These are phyloP conservation scores for Cucurbita ficifolia DNA, from an alignment of 306 rosid genomes.

Conservation along the genomic window DNA sequence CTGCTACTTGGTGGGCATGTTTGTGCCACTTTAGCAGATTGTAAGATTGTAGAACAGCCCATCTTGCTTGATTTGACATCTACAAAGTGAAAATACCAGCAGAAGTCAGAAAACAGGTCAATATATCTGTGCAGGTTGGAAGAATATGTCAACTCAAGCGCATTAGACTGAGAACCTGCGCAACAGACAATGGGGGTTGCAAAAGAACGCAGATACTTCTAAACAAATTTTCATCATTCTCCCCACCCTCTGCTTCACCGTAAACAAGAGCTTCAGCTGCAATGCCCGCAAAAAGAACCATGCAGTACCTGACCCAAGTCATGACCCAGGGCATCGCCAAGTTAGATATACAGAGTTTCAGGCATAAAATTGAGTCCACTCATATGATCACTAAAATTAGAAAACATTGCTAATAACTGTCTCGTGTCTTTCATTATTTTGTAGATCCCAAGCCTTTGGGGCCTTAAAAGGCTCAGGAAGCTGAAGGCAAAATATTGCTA, in stretches of 20 bases:
- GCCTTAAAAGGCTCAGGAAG: neutral
- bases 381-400: neutral
- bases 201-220: slow-evolving; percentile 61
- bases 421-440: neutral
- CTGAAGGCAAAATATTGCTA: neutral
- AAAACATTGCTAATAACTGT: neutral
- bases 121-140: neutral
- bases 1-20: slow-evolving; percentile 70
- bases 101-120: neutral
- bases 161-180: slow-evolving; percentile 39
- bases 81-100: slow-evolving; percentile 15
- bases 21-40: slow-evolving; percentile 89
- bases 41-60: slow-evolving; percentile 90
- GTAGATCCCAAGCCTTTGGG: neutral
- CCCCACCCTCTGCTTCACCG: slow-evolving; percentile 98
- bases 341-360: neutral
- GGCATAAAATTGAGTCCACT: neutral
- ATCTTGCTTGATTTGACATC: slow-evolving; percentile 98
- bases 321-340: neutral
- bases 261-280: slow-evolving; percentile 94
- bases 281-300: slow-evolving; percentile 95
- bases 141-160: slow-evolving; percentile 3
- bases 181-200: slow-evolving; percentile 70
- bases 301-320: slow-evolving; percentile 59
- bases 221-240: slow-evolving; percentile 89